Evolutionary conservation across 108 stramenopile species (phyloP), one percentile per base, ranked within the genome.

Genomic region (Mediolabrus comicus): DNA sequence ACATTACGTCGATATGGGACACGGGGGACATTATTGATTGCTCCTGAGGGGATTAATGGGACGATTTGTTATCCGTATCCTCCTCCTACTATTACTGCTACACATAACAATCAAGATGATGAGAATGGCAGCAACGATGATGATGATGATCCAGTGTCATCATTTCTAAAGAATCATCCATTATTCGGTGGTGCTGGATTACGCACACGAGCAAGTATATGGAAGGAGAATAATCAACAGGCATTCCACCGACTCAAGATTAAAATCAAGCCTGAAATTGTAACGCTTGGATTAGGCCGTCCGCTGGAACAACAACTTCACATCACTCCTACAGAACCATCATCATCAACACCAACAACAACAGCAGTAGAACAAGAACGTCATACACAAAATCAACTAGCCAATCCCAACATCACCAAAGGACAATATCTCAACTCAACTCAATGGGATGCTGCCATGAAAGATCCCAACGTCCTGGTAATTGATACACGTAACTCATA

Each of bases 401-500:
- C 49, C 53, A 63, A 77, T 30, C 76, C 76, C 0, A 51, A 62
- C 58, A 27, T 31, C 2, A 65, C 57, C 49, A 70, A 70, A 34
- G 76, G 76, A 1, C n/a, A 16, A 33, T 79, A 79, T 31, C 53
- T 79, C 19, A 30, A 27, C 2, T 73, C 78, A 11, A 16, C 53
- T 8, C 73, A 87, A 62, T 94, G 92, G 92, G 85, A 94, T 60
- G 62, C 75, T 0, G 43, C 87, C 3, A 70, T 85, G 22, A 34
- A 52, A 13, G 83, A 94, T 79, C 92, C 92, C 1, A 77, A 90
- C 35, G 78, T 86, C 16, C 24, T 87, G 35, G 85, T 96, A 13
- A 89, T 95, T 64, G 91, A 91, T 74, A 89, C 89, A 17, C 81
- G 91, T 2, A 91, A 92, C 59, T 74, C 87, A 35, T 93, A 96